These are phyloP conservation scores for Pichia manshurica DNA, from an alignment of 805 yeast genomes.

Conservation along the genomic window DNA sequence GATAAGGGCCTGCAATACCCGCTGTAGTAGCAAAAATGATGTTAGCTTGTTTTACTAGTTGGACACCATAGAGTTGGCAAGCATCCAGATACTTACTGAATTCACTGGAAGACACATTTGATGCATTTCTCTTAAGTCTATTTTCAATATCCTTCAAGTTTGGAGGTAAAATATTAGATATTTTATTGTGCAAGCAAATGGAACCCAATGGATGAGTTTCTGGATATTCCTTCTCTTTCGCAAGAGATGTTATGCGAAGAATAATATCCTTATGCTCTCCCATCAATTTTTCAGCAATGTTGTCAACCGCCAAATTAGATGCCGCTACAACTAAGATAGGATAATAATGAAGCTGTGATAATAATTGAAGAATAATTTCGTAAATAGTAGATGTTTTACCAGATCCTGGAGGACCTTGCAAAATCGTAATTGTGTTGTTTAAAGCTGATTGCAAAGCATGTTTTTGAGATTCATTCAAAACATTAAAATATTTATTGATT, in stretches of 20 bases:
- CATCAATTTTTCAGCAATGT: slow-evolving; percentile 64
- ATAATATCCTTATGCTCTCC: slow-evolving; percentile 44
- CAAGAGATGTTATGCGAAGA: slow-evolving; percentile 51
- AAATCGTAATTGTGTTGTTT: slow-evolving; percentile 49
- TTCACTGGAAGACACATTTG: slow-evolving; percentile 35
- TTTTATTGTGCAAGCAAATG: slow-evolving; percentile 60
- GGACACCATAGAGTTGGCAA: slow-evolving; percentile 17
- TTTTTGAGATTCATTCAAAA: slow-evolving; percentile 65
- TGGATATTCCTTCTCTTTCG: slow-evolving; percentile 58
- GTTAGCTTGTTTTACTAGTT: slow-evolving; percentile 55
- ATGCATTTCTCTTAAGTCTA: slow-evolving; percentile 40
- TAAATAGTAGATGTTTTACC: slow-evolving; percentile 81
- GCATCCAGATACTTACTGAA: slow-evolving; percentile 46
- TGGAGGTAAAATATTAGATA: slow-evolving; percentile 44
- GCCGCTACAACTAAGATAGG: slow-evolving; percentile 73
- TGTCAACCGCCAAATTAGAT: slow-evolving; percentile 69
- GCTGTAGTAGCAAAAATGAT: slow-evolving; percentile 70
- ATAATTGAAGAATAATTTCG: slow-evolving; percentile 71
- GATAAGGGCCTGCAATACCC: slow-evolving; percentile 61
- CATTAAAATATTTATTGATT: slow-evolving; percentile 44
- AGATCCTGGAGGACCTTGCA: slow-evolving; percentile 80
- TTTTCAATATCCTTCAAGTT: slow-evolving; percentile 37
- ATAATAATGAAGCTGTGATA: slow-evolving; percentile 50
- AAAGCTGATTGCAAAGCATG: slow-evolving; percentile 67
- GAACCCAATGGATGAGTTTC: slow-evolving; percentile 48